Evolutionary conservation across 768 basidiomycete species (phyloP).

Genomic region (Lentinula sp.): DNA sequence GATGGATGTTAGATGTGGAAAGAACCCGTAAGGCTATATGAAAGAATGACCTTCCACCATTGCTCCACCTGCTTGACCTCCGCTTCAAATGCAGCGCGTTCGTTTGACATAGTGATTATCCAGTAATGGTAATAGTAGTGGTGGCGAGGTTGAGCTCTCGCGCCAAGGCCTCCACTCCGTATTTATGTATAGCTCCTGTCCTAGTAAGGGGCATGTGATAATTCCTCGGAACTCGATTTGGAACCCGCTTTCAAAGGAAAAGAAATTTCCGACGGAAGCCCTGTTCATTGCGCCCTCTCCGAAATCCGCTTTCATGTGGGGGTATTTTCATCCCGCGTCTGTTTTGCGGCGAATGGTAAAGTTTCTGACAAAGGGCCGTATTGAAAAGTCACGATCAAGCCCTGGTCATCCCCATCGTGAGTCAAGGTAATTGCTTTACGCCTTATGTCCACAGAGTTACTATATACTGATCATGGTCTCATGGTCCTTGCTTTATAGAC

Average conservation of each 20-base stretch:
- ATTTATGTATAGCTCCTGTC: conserved; percentile 17
- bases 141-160: conserved; percentile 11
- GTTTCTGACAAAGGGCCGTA: not conserved
- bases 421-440: not conserved
- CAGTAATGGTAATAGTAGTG: conserved; percentile 10
- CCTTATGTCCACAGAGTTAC: conserved; percentile 8
- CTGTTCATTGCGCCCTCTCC: not conserved
- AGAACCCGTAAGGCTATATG: conserved; percentile 2
- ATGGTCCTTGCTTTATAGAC: no score
- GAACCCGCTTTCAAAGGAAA: not conserved
- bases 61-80: conserved; percentile 83
- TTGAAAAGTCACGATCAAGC: not conserved
- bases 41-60: conserved; percentile 78
- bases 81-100: conserved; percentile 64
- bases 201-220: conserved; percentile 39
- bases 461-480: not conserved
- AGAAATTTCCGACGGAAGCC: conserved; percentile 4
- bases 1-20: conserved; percentile 7
- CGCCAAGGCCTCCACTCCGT: conserved; percentile 11
- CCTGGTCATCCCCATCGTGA: not conserved
- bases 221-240: conserved; percentile 11
- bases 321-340: not conserved
- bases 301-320: not conserved
- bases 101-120: conserved; percentile 47
- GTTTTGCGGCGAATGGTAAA: not conserved